Percentiles rank a stretch among this genome's conserved stretches.
phyloP scores from a whole-genome alignment of 306 rosid genomes.

The Quercus alba region DNA sequence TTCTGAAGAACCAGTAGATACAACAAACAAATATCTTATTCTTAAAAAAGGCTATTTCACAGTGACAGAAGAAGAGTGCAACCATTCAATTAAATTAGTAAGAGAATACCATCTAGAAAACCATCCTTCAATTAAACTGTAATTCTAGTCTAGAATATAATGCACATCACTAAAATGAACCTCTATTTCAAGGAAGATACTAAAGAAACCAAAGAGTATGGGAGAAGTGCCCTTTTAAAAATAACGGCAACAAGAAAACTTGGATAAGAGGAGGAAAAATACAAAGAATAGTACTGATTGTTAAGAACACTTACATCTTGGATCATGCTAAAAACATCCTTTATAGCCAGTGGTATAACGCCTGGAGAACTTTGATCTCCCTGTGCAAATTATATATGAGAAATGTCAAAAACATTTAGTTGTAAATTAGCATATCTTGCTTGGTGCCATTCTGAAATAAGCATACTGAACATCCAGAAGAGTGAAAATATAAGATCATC shows the following conservation, averaged over 20 bases:
- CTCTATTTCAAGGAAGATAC: background rate
- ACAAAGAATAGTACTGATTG: background rate
- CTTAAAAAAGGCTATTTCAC: background rate
- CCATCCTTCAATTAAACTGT: background rate
- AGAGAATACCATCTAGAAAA: background rate
- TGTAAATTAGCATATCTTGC: background rate
- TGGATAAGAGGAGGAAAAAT: background rate
- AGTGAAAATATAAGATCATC: background rate
- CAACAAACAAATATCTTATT: background rate
- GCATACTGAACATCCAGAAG: background rate
- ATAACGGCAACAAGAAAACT: background rate
- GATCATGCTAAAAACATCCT: conserved; percentile 95
- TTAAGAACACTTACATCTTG: conserved; percentile 79
- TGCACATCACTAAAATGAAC: background rate
- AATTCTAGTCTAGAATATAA: conserved; percentile 7
- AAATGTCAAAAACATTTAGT: background rate
- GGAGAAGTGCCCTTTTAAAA: background rate
- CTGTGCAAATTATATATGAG: conserved; percentile 37
- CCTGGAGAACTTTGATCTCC: conserved; percentile 97
- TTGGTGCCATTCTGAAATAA: background rate
- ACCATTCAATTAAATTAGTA: background rate
- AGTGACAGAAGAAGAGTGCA: background rate
- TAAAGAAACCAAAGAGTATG: background rate
- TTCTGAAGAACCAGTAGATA: background rate
- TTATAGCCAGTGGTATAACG: conserved; percentile 92